Conservation (phyloP, 2,329 filamentous ascomycete genomes). For the Nigrograna mackinnonii region DNA sequence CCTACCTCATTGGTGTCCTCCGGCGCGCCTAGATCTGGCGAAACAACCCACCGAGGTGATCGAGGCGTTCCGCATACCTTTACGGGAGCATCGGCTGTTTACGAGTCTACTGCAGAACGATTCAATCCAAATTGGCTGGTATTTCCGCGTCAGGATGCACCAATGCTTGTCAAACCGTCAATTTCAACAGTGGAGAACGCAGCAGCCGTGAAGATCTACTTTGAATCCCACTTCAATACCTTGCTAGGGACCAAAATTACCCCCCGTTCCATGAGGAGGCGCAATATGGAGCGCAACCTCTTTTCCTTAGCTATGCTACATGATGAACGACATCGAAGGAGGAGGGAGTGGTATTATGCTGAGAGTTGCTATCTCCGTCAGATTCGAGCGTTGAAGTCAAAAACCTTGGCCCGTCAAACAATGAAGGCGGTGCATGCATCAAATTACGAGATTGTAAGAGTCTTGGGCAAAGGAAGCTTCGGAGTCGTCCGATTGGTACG, state of each 20-base stretch:
- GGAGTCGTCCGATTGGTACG: conserved; percentile 86
- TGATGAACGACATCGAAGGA: conserved; percentile 58
- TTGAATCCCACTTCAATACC: conserved; percentile 84
- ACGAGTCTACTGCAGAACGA: conserved; percentile 16
- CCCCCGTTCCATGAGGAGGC: conserved; percentile 63
- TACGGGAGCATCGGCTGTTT: conserved; percentile 16
- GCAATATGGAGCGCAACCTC: conserved; percentile 67
- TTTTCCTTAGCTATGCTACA: conserved; percentile 58
- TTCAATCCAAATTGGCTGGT: conserved; percentile 25
- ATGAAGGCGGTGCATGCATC: conserved; percentile 58
- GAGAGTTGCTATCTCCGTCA: conserved; percentile 79
- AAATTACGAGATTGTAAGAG: conserved; percentile 79
- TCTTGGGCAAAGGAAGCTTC: conserved; percentile 92
- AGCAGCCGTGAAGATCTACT: conserved; percentile 79
- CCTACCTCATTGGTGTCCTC: conserved; percentile 39
- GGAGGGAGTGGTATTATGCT: conserved; percentile 63
- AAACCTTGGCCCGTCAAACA: conserved; percentile 53
- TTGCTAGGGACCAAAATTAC: conserved; percentile 59
- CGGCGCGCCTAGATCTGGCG: conserved; percentile 29
- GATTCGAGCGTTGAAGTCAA: conserved; percentile 69
- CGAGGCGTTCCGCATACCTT: conserved; percentile 14
- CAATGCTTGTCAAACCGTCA: conserved; percentile 38
- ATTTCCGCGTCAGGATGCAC: conserved; percentile 38
- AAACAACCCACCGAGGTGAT: conserved; percentile 25
- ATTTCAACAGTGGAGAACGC: conserved; percentile 73